Evolutionary conservation across 164 flowering plant genomes (phyloP), one percentile per base, ranked within the genome.

Genomic region (Aristolochia californica): DNA sequence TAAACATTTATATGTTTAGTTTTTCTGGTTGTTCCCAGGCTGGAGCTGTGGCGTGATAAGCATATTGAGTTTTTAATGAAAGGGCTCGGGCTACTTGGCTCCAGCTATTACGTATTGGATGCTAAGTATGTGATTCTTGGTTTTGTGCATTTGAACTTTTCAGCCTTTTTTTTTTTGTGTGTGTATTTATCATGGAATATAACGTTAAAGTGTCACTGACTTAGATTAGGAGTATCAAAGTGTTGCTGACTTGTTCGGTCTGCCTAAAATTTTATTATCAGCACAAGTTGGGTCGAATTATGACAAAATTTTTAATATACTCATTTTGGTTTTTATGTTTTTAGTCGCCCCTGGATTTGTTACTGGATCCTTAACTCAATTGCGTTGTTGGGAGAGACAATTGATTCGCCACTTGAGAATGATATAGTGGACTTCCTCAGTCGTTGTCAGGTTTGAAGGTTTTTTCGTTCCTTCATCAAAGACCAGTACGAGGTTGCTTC

Each of bases 341-440:
- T 12, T 68, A 93, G 98, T 77, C 97, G 98, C 25, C 91, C 97
- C 5, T 93, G 99, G 97, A 72, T 93, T 54, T 93, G 99, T 72
- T 89, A 87, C 56, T 89, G 99, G 99, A 85, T 85, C 57, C 77
- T 89, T 66, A 97, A 93, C 56, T 81, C 97, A 20, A 65, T 89
- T 64, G 87, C 95, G 62, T 59, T 89, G 55, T 68, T 89, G 70
- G 88, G 84, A 30, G 93, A 83, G 58, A 70, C 77, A n/a, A 49
- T 89, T 55, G 95, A 85, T 50, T 67, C 57, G 21, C 78, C 81
- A 43, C 66, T 80, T 55, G 87, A 87, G 78, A 51, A 68, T 30
- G 70, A 71, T 61, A 66, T 72, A 18, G 66, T 87, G 52, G 90
- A 84, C 55, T 93, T 93, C 69, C 90, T 93, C n/a, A 73, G 28